Conservation (phyloP, 257 asterid species). For the Mitragyna speciosa region DNA sequence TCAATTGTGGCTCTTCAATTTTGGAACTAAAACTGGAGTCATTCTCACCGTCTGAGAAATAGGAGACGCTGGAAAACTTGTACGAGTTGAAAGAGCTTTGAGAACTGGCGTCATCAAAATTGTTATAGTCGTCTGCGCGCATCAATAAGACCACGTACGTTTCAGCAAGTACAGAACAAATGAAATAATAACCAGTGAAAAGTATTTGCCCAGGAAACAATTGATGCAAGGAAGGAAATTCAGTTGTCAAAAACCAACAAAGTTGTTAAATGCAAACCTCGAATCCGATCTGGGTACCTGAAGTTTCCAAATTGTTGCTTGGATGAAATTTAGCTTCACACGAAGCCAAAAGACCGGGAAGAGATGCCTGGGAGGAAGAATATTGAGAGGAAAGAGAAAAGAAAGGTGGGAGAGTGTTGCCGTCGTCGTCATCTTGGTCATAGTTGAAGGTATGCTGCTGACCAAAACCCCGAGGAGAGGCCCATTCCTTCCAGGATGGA, state of each 20-base stretch:
- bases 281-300: constrained; percentile 42
- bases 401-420: constrained; percentile 46
- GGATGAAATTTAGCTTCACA: too few species aligned
- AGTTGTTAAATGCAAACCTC: constrained; percentile 29
- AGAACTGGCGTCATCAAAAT: constrained; percentile 53
- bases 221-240: background rate
- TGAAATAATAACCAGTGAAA: background rate
- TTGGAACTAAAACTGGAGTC: constrained; percentile 12
- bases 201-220: too few species aligned
- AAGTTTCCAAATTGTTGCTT: constrained; percentile 6
- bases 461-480: constrained; percentile 11
- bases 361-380: constrained; percentile 64
- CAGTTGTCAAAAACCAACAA: background rate
- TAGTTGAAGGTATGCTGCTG: constrained; percentile 50
- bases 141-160: background rate
- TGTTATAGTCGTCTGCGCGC: constrained; percentile 38
- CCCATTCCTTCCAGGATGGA: constrained; percentile 46
- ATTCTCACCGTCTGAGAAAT: constrained; percentile 33
- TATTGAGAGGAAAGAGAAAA: constrained; percentile 39
- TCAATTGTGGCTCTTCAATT: constrained; percentile 23
- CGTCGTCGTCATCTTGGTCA: constrained; percentile 44
- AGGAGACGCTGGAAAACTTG: constrained; percentile 35
- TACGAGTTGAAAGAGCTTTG: constrained; percentile 52
- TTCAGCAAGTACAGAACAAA: background rate
- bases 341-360: constrained; percentile 29